Evolutionary conservation across 305 asterid genomes (phyloP), one percentile per base, ranked within the genome.

Genomic region (Coffea humblotiana): DNA sequence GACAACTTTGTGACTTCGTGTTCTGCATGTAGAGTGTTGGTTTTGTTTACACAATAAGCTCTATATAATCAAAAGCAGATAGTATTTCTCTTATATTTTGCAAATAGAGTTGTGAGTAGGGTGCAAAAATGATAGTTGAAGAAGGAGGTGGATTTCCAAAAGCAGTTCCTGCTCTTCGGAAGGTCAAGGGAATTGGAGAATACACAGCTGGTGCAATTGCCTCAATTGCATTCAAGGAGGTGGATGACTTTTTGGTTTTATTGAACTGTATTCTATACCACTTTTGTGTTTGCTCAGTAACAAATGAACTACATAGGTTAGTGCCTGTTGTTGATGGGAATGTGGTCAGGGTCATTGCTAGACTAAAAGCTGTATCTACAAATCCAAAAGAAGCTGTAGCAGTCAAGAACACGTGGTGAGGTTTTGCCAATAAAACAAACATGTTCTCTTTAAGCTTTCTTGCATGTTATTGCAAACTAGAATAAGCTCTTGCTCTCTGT

Each of bases 161-260:
- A 77, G 90, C 96, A 43, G 96, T 92, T 25, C 82, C 96, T 68
- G 84, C 90, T 80, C 98, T 96, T 81, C 90, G 90, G 81, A 86
- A 58, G 85, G 92, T 96, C 67, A 92, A 82, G 75, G 99, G 99
- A 80, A 94, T 96, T 72, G 98, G 99, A 80, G 95, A 92, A 37
- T 96, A 96, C 81, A 96, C 98, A 49, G 98, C 99, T 67, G 99
- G 99, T 83, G 99, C 99, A 78, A 91, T 96, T 82, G 97, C 99
- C 79, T 96, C 99, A 29, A 96, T 96, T 79, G 98, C 99, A 63
- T 94, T 94, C 81, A 85, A 89, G 76, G 94, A 96, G 98, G 99
- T 96, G 80, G 97, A 97, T 96, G 80, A 58, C 82, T 82, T 74
- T 75, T 37, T 80, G 71, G 52, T 69, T 70, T 9, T 8, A 48